Base-by-base conservation (phyloP, 2,329 filamentous ascomycete genomes). In the Dothideomycetes sp. region DNA sequence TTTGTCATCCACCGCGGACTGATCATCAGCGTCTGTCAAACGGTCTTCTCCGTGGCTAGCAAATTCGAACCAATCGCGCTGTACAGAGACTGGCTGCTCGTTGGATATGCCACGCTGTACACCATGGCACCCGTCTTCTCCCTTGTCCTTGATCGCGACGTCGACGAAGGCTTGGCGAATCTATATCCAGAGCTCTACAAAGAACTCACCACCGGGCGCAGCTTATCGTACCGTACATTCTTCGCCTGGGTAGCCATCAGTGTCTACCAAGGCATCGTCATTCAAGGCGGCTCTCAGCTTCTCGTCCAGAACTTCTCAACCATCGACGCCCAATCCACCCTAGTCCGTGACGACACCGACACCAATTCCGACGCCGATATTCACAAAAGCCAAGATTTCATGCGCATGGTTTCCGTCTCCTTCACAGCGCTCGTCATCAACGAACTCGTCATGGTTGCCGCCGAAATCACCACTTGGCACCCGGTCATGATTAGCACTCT, bases 131-230 rank as follows among this genome's bases (percentile, higher is more conserved):
- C 91, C 0, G 91, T 98, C 24, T 82, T 98, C 56, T 93, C 84
- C 0, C 77, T 98, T 5, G 88, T 96, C 2, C 75, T 98, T 2
- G 91, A 98, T 64, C 83, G 83, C 54, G 91, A 98, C 53, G 89
- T 98, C 4, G 88, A 96, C 55, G 89, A 96, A 63, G 78, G 82
- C 38, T 73, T 98, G 4, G 88, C 91, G 15, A 95, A 91, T 50
- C 72, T 98, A 4, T 98, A 98, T 58, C 93, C 91, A 0, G 91
- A 98, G 55, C 74, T 98, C 2, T 98, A 98, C 72, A 94, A 94
- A 57, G 93, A 98, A 58, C 71, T 98, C n/a, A 95, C 89, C 0
- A 76, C 78, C 0, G 89, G 89, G 8, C 80, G 84, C 11, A 87
- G 82, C 4, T 72, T 98, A 14, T 88, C 81, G 37, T 96, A 96